Base-by-base conservation (phyloP, 495 filamentous ascomycete genomes). In the Hapsidospora chrysogenum region DNA sequence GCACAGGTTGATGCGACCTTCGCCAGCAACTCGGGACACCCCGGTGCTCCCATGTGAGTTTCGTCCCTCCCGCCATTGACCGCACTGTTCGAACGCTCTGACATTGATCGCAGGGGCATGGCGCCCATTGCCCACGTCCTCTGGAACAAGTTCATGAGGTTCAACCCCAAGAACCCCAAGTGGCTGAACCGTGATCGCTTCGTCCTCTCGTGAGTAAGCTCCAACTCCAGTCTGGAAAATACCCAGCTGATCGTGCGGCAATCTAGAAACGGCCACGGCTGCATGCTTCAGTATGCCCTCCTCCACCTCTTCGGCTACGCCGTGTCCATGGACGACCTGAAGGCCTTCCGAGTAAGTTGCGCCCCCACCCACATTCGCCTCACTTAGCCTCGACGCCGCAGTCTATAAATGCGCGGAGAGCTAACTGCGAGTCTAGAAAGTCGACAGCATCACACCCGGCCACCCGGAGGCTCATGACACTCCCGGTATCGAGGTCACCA, bases 271-370 rank as follows among this genome's bases (percentile, higher is more conserved):
- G 89, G 89, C 42, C 89, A 97, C 61, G 89, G 78, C 43, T 97
- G 89, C 70, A 93, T 96, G 86, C 83, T 97, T 37, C 89, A 94
- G 58, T 99, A 99, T 76, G 79, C 89, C 49, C 71, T 99, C 45
- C 79, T 99, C 44, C 89, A 99, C 68, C 69, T 99, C 18, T 92
- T 85, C 63, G 89, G 92, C 57, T 99, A 92, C 57, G 72, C 58
- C 35, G 25, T 96, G 31, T 67, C 73, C 43, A 58, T 99, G 36
- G 84, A 96, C 44, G 87, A 95, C 65, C 51, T 99, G 45, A 96
- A 95, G 75, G 57, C 60, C 46, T 99, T 96, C 80, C 78, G 89
- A 51, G 85, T 92, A 76, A 53, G 82, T 72, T 20, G 34, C 17
- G 9, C 19, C 13, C 15, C 11, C 17, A 17, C 9, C 17, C 14